Conservation (phyloP, 495 filamentous ascomycete species). For the Podospora appendiculata region DNA sequence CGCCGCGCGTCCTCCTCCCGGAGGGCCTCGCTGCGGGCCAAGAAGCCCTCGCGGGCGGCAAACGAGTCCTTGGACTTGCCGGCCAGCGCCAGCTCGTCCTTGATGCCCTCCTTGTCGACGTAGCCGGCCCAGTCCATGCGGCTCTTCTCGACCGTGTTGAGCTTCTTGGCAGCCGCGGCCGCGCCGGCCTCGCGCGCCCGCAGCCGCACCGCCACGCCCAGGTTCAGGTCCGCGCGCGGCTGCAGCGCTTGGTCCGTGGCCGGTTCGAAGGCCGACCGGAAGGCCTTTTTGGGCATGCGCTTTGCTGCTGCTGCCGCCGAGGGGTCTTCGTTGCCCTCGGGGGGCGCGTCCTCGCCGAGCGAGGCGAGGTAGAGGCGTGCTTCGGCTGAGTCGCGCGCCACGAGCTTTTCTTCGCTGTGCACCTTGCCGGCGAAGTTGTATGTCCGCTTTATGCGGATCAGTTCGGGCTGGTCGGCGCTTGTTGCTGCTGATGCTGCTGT, state of each 20-base stretch:
- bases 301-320: conserved; percentile 24
- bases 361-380: conserved; percentile 67
- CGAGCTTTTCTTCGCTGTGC: conserved; percentile 74
- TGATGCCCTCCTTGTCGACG: conserved; percentile 86
- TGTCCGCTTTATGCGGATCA: conserved; percentile 77
- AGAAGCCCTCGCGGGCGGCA: conserved; percentile 77
- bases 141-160: conserved; percentile 95
- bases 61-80: conserved; percentile 80
- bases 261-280: conserved; percentile 79
- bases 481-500: background rate
- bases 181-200: conserved; percentile 30
- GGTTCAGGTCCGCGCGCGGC: conserved; percentile 41
- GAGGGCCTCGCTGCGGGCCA: conserved; percentile 70
- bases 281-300: conserved; percentile 61
- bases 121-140: conserved; percentile 91
- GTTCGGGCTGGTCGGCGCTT: conserved; percentile 22
- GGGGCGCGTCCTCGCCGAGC: conserved; percentile 30
- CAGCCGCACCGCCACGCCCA: conserved; percentile 35
- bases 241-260: conserved; percentile 31
- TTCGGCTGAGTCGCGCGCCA: conserved; percentile 72
- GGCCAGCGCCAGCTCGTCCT: conserved; percentile 78
- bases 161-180: conserved; percentile 65
- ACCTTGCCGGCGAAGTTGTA: conserved; percentile 88
- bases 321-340: conserved; percentile 9
- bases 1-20: conserved; percentile 67